Evolutionary conservation across 2,329 filamentous ascomycete species (phyloP), one percentile per base, ranked within the genome.

Genomic region (Cordyceps fumosorosea): DNA sequence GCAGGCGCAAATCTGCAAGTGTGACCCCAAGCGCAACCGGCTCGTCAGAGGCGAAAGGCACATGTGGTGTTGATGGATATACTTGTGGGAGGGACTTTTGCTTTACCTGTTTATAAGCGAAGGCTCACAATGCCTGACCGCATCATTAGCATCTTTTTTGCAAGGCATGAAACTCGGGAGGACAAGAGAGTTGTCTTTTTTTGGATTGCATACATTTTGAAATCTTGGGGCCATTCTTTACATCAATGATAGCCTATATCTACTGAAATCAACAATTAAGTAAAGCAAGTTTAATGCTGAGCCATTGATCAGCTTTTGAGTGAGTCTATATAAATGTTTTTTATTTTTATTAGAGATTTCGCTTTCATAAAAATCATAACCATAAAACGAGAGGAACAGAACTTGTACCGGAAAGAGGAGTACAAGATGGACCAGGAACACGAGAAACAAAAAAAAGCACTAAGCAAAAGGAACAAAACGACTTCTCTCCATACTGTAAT

Each of bases 21-120:
- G 40, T 24, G 3, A 29, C 32, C 3, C 12, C 40, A 2, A 45
- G n/a, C 18, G n/a, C 50, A 32, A 8, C 11, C 42, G 44, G n/a
- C 10, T 5, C n/a, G 5, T 20, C 40, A 16, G 50, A 45, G 84
- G 78, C 78, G 16, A 66, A 76, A 66, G 74, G 80, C 57, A 75
- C 75, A 16, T 87, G 85, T 63, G 84, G 84, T 3, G 73, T 81
- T 65, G 77, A 79, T 65, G 84, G 81, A 14, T 86, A 81, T 68
- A 74, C 72, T 18, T 87, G 84, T 64, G 79, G 78, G 3, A 76
- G 81, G 60, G 79, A 83, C 64, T 87, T 86, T 72, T 87, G 85
- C 71, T 85, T 88, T 66, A 77, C 75, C 11, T 87, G 84, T 67
- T 73, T 83, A 63, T 76, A 66, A 63, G 63, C 55, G 24, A 20